These are phyloP conservation scores for Primulina tabacum DNA, from an alignment of 257 asterid genomes.

Conservation along the genomic window DNA sequence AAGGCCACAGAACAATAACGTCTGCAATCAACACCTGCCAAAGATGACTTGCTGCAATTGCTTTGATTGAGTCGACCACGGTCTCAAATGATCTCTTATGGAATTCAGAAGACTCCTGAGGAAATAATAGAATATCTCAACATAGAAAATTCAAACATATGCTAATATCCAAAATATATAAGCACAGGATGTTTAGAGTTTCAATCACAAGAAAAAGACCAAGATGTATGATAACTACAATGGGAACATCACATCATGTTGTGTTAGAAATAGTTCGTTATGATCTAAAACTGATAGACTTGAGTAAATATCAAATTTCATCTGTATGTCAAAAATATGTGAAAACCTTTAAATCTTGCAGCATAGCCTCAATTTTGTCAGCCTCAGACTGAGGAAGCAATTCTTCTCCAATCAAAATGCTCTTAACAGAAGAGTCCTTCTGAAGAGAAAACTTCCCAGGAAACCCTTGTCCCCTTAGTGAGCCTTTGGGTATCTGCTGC, in stretches of 20 bases:
- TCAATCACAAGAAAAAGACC: background rate
- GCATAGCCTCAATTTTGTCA: constrained; percentile 86
- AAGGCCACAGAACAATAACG: constrained; percentile 21
- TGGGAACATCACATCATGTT: background rate
- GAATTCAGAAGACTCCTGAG: constrained; percentile 89
- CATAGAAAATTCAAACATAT: constrained; percentile 2
- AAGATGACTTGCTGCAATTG: constrained; percentile 97
- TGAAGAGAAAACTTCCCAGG: constrained; percentile 37
- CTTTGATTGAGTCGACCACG: constrained; percentile 69
- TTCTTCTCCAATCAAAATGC: constrained; percentile 55
- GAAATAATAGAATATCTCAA: constrained; percentile 25
- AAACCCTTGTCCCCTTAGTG: constrained; percentile 54
- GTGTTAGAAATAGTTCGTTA: background rate
- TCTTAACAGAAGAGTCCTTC: constrained; percentile 46
- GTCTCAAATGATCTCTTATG: constrained; percentile 91
- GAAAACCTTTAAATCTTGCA: constrained; percentile 79
- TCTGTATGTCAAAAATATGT: constrained; percentile 12
- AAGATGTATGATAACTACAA: background rate
- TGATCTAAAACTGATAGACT: constrained; percentile 9
- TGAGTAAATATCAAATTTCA: background rate
- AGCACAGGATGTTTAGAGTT: constrained; percentile 1
- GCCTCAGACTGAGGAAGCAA: constrained; percentile 92
- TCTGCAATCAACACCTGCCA: constrained; percentile 73
- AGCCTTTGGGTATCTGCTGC: constrained; percentile 67
- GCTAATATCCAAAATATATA: constrained; percentile 11